Evolutionary conservation across 1,284 basidiomycete genomes (phyloP).

Genomic region (Microbotryum lychnidis-dioicae): DNA sequence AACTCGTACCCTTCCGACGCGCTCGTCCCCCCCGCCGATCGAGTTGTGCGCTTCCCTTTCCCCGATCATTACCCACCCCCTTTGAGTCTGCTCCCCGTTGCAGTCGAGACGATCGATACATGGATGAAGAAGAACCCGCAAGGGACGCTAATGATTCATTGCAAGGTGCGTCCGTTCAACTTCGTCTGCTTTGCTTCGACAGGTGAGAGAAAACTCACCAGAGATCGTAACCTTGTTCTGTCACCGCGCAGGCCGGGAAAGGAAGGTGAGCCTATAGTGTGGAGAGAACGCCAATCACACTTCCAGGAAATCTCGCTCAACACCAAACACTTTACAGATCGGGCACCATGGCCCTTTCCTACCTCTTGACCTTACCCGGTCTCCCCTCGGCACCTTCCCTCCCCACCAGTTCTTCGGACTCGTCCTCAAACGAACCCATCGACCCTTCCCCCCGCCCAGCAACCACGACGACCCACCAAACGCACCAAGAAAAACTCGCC

Average conservation of each 20-base stretch:
- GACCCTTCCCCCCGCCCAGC: neutral
- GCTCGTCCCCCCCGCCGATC: constrained; percentile 54
- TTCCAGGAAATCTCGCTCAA: neutral
- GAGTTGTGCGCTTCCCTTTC: constrained; percentile 19
- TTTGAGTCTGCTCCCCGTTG: constrained; percentile 65
- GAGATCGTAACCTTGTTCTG: neutral
- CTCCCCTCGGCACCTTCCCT: constrained; percentile 6
- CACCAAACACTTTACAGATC: neutral
- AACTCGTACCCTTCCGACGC: constrained; percentile 45
- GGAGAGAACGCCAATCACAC: too few relatives aligned
- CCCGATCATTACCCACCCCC: constrained; percentile 55
- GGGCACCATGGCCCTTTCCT: constrained; percentile 1
- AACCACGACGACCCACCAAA: neutral
- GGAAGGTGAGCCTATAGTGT: constrained; percentile 5
- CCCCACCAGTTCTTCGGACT: neutral
- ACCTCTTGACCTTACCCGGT: constrained; percentile 14
- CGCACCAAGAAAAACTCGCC: constrained; percentile 9
- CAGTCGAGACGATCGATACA: constrained; percentile 65
- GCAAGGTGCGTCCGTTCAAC: constrained; percentile 47
- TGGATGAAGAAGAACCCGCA: constrained; percentile 64
- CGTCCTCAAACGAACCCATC: neutral
- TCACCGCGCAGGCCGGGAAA: constrained; percentile 23
- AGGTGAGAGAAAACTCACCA: neutral
- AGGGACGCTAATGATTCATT: constrained; percentile 73
- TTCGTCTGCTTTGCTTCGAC: neutral